Base-by-base conservation (phyloP, 352 stramenopile species). In the Pythium aristosporum region DNA sequence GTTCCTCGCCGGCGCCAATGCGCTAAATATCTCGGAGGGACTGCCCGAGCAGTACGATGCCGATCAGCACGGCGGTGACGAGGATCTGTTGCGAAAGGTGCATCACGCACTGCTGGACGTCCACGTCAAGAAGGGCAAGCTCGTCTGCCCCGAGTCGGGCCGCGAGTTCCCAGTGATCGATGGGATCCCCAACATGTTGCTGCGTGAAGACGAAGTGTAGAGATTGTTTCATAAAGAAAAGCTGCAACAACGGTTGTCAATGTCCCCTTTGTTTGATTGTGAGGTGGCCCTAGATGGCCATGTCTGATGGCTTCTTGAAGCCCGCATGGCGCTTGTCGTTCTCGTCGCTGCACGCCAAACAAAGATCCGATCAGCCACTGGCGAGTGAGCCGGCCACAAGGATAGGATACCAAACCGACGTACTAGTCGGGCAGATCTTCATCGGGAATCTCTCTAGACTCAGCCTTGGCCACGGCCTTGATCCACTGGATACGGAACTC, bases 141-240 rank as follows among this genome's bases (percentile, higher is more conserved):
- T 99, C 36, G 71, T 99, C 12, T 99, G 97, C 68, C 96, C 97
- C 15, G 94, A 99, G 80, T 98, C 96, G 16, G 94, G 93, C 30
- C 87, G 97, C 16, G 89, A 92, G 57, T 99, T 99, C 77, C 88
- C 94, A 20, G 97, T 99, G 55, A 90, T 97, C 52, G 92, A 99
- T 59, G 87, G 95, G 61, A 99, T 99, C 72, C 96, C 97, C 9
- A 99, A 99, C 80, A 99, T 99, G 96, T 88, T 99, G 44, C 66
- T 96, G 63, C 85, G 87, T 51, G 88, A 96, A 66, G 88, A 96
- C 63, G 88, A 96, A 69, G 85, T 96, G n/a, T 96, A 72, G 37
- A 46, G 18, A 28, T 34, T 43, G 37, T 46, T 2, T 61, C 42
- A 25, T 13, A 2, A 30, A 30, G 25, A 30, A 30, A 30, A 30